Base-by-base conservation (phyloP, 331 rosid genomes). In the Prunus yedoensis region DNA sequence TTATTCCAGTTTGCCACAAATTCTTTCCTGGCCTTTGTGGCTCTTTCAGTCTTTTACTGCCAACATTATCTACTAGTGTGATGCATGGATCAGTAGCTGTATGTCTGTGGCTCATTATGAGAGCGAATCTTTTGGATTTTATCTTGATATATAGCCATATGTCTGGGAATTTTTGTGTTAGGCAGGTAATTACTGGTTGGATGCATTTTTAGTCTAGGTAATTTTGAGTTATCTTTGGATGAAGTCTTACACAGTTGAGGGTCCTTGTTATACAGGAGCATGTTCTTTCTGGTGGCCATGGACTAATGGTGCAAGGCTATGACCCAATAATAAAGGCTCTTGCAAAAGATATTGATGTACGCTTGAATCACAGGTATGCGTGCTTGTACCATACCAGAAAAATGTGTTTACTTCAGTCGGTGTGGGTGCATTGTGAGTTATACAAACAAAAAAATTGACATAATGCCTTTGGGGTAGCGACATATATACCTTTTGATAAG, bases 251-350 rank as follows among this genome's bases (percentile, higher is more conserved):
- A 72, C 58, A 54, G 80, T 74, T 74, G 72, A 67, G 70, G 66
- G 58, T 71, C 46, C 71, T 77, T 27, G 25, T 81, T 64, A 16
- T 52, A 35, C 84, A 90, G 93, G 96, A 90, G 80, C 85, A 90
- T 53, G 89, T 90, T 56, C 96, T 90, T 54, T 70, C 91, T 45
- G 96, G 96, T 62, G 96, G 96, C 78, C 96, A 90, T 66, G 96
- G 96, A 74, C 91, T 90, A 76, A 90, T 90, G 96, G 91, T 90
- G 81, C 88, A 85, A 82, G 96, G 96, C 28, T 88, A 86, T 76
- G 85, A 78, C 73, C 93, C 96, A 47, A 74, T 90, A 70, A 88
- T 90, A 84, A 83, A 88, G 50, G 65, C 86, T 83, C 93, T 90
- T 71, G 90, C 93, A 74, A 85, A 90, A 76, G 89, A 88, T 80